A percentile compares a stretch with the other conserved stretches of the same genome.
Evolutionary conservation across 441 rosid genomes (phyloP).

Genomic region (Erodium chrysanthum): DNA sequence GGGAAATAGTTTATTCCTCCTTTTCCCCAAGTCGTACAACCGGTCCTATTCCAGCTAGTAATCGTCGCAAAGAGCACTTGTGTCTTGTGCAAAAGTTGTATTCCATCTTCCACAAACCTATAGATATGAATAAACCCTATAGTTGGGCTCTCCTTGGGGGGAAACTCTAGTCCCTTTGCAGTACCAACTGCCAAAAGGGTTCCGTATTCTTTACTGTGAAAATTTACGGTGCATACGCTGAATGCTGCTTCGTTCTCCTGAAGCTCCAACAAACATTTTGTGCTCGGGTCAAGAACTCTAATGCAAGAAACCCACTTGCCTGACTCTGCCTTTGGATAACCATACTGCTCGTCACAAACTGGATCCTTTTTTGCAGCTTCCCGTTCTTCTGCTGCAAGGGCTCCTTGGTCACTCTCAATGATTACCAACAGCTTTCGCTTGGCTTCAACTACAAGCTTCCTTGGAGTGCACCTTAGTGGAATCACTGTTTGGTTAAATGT

Average conservation of each 20-base stretch:
- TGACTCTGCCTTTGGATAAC: conserved; percentile 89
- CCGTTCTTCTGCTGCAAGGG: conserved; percentile 86
- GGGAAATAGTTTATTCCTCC: conserved; percentile 84
- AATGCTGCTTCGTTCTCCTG: conserved; percentile 96
- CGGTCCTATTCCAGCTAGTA: conserved; percentile 87
- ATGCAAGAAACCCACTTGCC: conserved; percentile 95
- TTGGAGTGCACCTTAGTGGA: conserved; percentile 87
- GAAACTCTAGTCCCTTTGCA: conserved; percentile 82
- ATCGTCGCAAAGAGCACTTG: conserved; percentile 83
- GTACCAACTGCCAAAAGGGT: conserved; percentile 90
- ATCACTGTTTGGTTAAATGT: conserved; percentile 80
- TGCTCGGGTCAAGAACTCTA: conserved; percentile 81
- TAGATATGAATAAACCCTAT: conserved; percentile 80
- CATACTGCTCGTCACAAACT: conserved; percentile 88
- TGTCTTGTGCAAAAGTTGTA: conserved; percentile 79
- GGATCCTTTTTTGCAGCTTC: conserved; percentile 89
- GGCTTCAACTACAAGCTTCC: conserved; percentile 77
- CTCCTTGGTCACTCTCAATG: conserved; percentile 92
- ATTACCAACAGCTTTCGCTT: conserved; percentile 64
- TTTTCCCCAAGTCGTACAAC: conserved; percentile 86
- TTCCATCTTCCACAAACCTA: conserved; percentile 84
- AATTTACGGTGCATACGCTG: conserved; percentile 79
- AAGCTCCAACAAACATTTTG: conserved; percentile 92
- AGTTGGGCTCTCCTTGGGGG: conserved; percentile 52
- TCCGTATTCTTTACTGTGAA: conserved; percentile 89